A percentile compares a stretch with the other conserved stretches of the same genome.
These are phyloP conservation scores for Trichocladium antarcticum DNA, from an alignment of 495 filamentous ascomycete species.

Conservation along the genomic window DNA sequence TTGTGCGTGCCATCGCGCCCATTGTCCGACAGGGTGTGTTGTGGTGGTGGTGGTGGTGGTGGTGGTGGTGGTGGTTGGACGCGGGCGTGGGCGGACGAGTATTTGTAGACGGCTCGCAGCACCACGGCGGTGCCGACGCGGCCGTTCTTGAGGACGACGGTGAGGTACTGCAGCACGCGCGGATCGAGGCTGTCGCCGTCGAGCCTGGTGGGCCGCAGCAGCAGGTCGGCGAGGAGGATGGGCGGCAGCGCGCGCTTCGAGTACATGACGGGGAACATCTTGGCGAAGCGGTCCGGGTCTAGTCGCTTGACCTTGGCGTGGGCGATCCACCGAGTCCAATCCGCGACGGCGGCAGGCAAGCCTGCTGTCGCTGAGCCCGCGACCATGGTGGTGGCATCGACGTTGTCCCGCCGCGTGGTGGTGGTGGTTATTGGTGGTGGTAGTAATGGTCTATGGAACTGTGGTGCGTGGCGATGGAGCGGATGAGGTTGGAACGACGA, in stretches of 20 bases:
- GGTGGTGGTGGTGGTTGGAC: constrained; percentile 5
- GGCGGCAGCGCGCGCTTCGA: constrained; percentile 37
- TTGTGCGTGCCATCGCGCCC: neutral
- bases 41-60: too few species aligned
- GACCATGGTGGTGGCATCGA: constrained; percentile 15
- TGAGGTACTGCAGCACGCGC: constrained; percentile 51
- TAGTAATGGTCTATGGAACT: neutral
- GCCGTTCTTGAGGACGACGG: constrained; percentile 45
- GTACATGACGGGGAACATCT: constrained; percentile 30
- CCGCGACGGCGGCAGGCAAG: constrained; percentile 18
- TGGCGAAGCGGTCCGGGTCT: constrained; percentile 36
- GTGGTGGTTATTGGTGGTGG: neutral
- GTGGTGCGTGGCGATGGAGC: too few species aligned
- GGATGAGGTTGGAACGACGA: too few species aligned
- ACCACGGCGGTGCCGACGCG: constrained; percentile 46
- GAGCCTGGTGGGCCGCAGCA: constrained; percentile 42
- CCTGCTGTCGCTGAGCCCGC: constrained; percentile 5
- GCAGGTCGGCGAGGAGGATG: constrained; percentile 44
- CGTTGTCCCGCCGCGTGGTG: neutral
- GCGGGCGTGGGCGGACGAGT: constrained; percentile 41
- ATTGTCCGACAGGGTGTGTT: too few species aligned
- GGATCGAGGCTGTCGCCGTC: constrained; percentile 48
- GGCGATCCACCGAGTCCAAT: constrained; percentile 41
- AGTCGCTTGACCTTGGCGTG: constrained; percentile 38
- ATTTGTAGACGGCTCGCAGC: constrained; percentile 47